Percentiles rank a stretch among this genome's conserved stretches.
phyloP scores from a whole-genome alignment of 345 rosid genomes.

The Eucalyptus cloeziana region DNA sequence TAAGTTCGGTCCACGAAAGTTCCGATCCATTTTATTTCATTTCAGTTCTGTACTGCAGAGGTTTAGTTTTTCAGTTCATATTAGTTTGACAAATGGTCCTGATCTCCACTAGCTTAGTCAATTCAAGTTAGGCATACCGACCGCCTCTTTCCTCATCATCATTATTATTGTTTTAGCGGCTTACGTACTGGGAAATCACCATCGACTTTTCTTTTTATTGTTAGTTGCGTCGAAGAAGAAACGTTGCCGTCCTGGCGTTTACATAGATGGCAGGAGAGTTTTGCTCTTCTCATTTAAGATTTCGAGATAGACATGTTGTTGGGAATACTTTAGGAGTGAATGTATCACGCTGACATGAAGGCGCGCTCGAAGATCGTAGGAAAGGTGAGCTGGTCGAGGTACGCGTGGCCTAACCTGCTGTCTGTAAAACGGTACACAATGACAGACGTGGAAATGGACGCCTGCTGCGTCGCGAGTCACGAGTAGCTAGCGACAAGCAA shows the following conservation, averaged over 20 bases:
- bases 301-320: neutral
- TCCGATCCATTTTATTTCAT: neutral
- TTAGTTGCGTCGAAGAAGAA: neutral
- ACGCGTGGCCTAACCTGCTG: neutral
- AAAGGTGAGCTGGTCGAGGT: neutral
- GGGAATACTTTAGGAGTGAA: neutral
- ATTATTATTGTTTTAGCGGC: neutral
- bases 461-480: neutral
- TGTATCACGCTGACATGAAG: too few species aligned
- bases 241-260: neutral
- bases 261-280: rapidly evolving
- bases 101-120: neutral
- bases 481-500: neutral
- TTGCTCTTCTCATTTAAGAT: neutral
- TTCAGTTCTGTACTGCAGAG: neutral
- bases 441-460: neutral
- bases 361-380: too few species aligned
- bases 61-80: neutral
- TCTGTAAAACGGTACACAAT: rapidly evolving
- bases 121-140: neutral
- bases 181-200: neutral
- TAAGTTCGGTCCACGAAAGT: neutral
- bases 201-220: too few species aligned
- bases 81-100: neutral
- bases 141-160: neutral